These are phyloP conservation scores for Plantago major DNA, from an alignment of 257 asterid genomes.

Conservation along the genomic window DNA sequence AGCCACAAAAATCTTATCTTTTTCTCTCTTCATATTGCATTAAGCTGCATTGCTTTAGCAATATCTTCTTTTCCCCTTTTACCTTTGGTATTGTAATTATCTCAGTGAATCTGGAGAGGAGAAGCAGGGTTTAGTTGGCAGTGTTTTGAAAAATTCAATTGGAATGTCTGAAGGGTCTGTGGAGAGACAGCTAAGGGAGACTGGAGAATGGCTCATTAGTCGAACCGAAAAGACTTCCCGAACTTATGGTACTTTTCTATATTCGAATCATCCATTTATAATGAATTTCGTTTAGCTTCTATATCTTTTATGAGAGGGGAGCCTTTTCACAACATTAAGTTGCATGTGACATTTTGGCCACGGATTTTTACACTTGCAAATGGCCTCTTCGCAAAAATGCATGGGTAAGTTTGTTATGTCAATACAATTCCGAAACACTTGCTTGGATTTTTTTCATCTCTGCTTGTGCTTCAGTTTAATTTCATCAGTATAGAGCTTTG, in stretches of 20 bases:
- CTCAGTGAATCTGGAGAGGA: slow-evolving; percentile 32
- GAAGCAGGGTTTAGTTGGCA: slow-evolving; percentile 36
- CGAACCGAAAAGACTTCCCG: slow-evolving; percentile 43
- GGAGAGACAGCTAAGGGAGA: slow-evolving; percentile 74
- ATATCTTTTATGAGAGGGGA: too few species aligned
- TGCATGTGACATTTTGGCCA: too few species aligned
- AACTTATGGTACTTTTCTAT: slow-evolving; percentile 38
- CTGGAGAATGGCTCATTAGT: slow-evolving; percentile 63
- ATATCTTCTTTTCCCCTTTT: too few species aligned
- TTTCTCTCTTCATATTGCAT: not conserved
- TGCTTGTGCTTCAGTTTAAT: too few species aligned
- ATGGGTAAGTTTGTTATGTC: too few species aligned
- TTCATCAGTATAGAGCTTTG: too few species aligned
- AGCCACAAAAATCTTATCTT: not conserved
- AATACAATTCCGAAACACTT: too few species aligned
- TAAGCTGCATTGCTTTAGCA: too few species aligned
- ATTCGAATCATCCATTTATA: not conserved
- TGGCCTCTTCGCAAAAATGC: too few species aligned
- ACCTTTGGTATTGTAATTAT: not conserved
- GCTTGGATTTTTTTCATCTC: too few species aligned
- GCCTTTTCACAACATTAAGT: too few species aligned
- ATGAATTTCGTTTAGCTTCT: not conserved
- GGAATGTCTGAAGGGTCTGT: slow-evolving; percentile 53
- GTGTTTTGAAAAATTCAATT: slow-evolving; percentile 37
- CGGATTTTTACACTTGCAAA: too few species aligned